Base-by-base conservation (phyloP, 345 rosid genomes). In the Hypericum perforatum region DNA sequence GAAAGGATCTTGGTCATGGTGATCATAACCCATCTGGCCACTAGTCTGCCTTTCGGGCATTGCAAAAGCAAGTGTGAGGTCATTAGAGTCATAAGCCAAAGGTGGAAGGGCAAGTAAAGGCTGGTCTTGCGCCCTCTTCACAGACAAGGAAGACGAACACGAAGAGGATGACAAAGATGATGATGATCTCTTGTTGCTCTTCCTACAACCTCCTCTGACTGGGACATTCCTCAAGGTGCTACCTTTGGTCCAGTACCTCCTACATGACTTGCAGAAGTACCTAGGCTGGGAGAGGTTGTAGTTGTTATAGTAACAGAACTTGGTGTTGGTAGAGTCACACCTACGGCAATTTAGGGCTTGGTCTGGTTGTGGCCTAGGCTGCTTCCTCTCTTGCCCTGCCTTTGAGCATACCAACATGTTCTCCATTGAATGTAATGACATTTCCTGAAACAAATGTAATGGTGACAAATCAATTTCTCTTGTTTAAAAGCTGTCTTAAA, bases 301-400 rank as follows among this genome's bases (percentile, higher is more conserved):
- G 79, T 85, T 85, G 78, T 85, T 85, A 84, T 85, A 85, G 74
- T 85, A 85, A 71, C 94, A 85, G 68, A 85, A 85, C 66, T 85
- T 85, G 67, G 94, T 85, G 81, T 85, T 85, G 45, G 78, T 68
- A 64, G 94, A 85, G 46, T 82, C 86, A 56, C 94, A 85, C 60
- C 94, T 72, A 12, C 89, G 94, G 43, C 94, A 85, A 9, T 74
- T 76, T 8, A 73, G 80, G 7, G 82, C 78, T 36, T 46, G 49
- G 14, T 46, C 49, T 5, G 49, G 49, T 9, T 22, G 32, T 22
- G 32, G 32, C 32, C 32, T 22, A 1, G 32, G 32, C 32, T 22
- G 68, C 58, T 82, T 84, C 68, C 78, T 86, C 52, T 81, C 74
- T 52, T 77, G 76, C 3, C 70, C 75, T 45, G 72, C 58, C 61